Conservation (phyloP, 2,329 filamentous ascomycete species). For the Colletotrichum spaethianum region DNA sequence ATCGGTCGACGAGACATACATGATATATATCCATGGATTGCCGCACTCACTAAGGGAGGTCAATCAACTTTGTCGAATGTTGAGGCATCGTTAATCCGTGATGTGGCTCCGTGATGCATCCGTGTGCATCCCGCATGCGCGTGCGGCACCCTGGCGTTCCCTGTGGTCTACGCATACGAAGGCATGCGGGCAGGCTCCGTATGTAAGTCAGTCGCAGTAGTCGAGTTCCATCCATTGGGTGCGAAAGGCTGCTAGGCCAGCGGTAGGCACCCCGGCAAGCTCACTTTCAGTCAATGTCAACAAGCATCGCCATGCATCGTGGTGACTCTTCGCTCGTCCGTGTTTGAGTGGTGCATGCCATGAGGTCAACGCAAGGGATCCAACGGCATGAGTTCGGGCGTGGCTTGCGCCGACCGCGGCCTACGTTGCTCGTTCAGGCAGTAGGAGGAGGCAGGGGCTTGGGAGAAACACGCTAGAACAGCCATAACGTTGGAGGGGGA, state of each 20-base stretch:
- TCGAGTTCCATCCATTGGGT: conserved; percentile 5
- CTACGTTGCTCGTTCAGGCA: neutral
- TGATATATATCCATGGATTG: conserved; percentile 11
- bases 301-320: conserved; percentile 17
- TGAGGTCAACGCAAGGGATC: neutral
- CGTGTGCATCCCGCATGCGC: conserved; percentile 16
- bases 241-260: neutral
- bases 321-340: conserved; percentile 9
- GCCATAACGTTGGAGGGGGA: neutral
- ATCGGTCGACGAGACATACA: conserved; percentile 21
- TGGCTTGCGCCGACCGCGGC: neutral
- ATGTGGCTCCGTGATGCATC: conserved; percentile 19
- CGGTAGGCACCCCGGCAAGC: conserved; percentile 3
- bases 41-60: conserved; percentile 17
- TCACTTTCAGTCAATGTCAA: conserved; percentile 28
- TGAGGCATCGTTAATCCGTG: conserved; percentile 14
- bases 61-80: conserved; percentile 12
- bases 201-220: conserved; percentile 40
- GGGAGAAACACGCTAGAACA: conserved; percentile 31
- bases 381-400: neutral
- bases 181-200: conserved; percentile 31
- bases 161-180: conserved; percentile 32
- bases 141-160: conserved; percentile 27
- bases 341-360: conserved; percentile 12
- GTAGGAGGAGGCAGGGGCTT: neutral